Evolutionary conservation across 2,329 filamentous ascomycete genomes (phyloP), one percentile per base, ranked within the genome.

Genomic region (Rhinocladiella similis): DNA sequence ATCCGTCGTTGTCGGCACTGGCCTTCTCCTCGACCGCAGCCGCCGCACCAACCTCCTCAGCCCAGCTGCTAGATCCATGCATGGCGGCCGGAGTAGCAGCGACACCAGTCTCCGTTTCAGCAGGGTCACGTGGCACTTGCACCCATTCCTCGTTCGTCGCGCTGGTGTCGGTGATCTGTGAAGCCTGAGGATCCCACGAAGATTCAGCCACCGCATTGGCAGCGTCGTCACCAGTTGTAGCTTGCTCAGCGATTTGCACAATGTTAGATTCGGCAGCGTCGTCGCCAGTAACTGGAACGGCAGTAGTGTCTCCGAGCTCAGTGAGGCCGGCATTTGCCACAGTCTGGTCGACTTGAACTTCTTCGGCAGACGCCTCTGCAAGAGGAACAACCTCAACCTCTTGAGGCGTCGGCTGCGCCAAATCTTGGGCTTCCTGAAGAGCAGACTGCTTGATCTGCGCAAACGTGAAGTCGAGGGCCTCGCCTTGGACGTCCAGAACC

Each of bases 21-120:
- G 56, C 33, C 61, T 69, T 73, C n/a, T 65, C 64, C 33, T 65
- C 60, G 4, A 62, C 48, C 27, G 71, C 63, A 36, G 71, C 71
- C 53, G 70, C 72, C 57, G 85, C 83, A 16, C 87, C 83, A 65
- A 89, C 83, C 59, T 94, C 89, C 67, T 96, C 91, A 22, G 90
- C 90, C 90, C 90, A 95, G 66, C 86, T 91, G 68, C 88, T 85
- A 27, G 79, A 78, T 66, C 80, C 80, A 16, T 70, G 66, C 38
- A 76, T 72, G 7, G 77, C 75, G 5, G 83, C 84, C 46, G 85
- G 82, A n/a, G 83, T 84, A 22, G 84, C 83, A 46, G 80, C 75
- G 41, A 84, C 70, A 36, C 83, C 84, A 36, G 80, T 84, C 60
- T 94, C 89, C 4, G 88, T 87, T 78, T 95, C 91, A 50, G 83